phyloP scores from a whole-genome alignment of 768 basidiomycete genomes.

The Mycena latifolia region DNA sequence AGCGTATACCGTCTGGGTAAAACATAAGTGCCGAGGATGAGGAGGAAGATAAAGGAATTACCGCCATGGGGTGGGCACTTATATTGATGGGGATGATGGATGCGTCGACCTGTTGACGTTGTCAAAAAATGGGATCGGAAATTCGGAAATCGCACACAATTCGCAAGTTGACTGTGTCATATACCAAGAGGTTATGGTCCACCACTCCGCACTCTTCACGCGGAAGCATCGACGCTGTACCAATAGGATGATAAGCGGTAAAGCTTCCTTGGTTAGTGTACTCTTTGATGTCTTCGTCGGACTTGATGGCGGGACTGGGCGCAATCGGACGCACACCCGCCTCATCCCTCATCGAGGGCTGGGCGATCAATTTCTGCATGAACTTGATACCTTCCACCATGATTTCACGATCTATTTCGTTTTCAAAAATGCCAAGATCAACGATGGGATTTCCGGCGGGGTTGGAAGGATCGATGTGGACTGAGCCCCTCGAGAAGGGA shows the following conservation, averaged over 20 bases:
- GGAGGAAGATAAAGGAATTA: not conserved
- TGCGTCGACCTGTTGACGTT: slow-evolving; percentile 10
- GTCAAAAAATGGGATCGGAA: no score
- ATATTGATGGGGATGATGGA: slow-evolving; percentile 20
- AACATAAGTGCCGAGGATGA: not conserved
- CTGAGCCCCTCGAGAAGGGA: slow-evolving; percentile 22
- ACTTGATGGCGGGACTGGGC: slow-evolving; percentile 42
- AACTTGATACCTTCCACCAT: slow-evolving; percentile 25
- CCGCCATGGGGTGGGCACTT: slow-evolving; percentile 13
- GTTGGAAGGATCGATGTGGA: slow-evolving; percentile 14
- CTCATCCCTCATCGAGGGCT: not conserved
- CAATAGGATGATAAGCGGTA: slow-evolving; percentile 34
- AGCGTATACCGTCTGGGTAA: no score
- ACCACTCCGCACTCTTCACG: slow-evolving; percentile 53
- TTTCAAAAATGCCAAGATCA: slow-evolving; percentile 15
- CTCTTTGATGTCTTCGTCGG: slow-evolving; percentile 44
- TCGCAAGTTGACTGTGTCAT: slow-evolving; percentile 43
- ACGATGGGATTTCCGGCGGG: slow-evolving; percentile 9
- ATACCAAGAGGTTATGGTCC: slow-evolving; percentile 43
- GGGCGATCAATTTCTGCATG: slow-evolving; percentile 8
- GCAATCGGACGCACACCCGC: slow-evolving; percentile 40
- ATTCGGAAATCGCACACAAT: slow-evolving; percentile 28
- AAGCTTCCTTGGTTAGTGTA: slow-evolving; percentile 23
- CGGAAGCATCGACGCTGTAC: slow-evolving; percentile 52
- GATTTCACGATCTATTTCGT: slow-evolving; percentile 27